Conservation (phyloP, 225 moss, liverwort and hornwort species). For the Lunularia cruciata region DNA sequence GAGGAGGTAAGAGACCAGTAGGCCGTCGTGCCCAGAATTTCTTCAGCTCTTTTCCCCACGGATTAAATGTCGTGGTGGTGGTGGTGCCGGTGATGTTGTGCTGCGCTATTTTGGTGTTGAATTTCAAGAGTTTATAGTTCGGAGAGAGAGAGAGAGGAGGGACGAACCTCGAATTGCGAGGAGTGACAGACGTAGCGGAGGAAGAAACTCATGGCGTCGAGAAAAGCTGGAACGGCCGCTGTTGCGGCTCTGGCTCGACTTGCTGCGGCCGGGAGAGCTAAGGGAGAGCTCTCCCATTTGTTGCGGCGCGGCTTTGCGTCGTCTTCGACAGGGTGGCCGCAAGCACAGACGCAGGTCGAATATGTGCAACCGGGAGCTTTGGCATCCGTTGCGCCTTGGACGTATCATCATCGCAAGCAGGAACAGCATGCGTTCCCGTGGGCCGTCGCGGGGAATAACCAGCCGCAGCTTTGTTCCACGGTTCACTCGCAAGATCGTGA, state of each 20-base stretch:
- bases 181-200: background rate
- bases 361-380: slow-evolving; percentile 23
- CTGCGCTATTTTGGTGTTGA: too few species aligned
- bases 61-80: too few species aligned
- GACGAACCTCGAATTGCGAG: background rate
- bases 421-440: slow-evolving; percentile 33
- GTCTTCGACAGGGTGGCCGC: slow-evolving; percentile 20
- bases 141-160: background rate
- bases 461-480: slow-evolving; percentile 17
- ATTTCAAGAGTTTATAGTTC: too few species aligned
- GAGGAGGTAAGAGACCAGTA: too few species aligned
- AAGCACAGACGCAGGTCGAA: slow-evolving; percentile 12
- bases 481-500: slow-evolving; percentile 17
- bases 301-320: slow-evolving; percentile 21
- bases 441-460: slow-evolving; percentile 18
- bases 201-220: slow-evolving; percentile 12
- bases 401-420: slow-evolving; percentile 15
- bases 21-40: too few species aligned
- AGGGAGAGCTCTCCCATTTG: background rate
- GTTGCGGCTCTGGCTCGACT: slow-evolving; percentile 6
- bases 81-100: too few species aligned
- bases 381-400: slow-evolving; percentile 32
- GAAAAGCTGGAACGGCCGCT: slow-evolving; percentile 24
- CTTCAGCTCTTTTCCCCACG: too few species aligned
- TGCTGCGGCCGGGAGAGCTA: slow-evolving; percentile 19